These are phyloP conservation scores for Pseudocercospora fuligena DNA, from an alignment of 2,329 filamentous ascomycete species.

Conservation along the genomic window DNA sequence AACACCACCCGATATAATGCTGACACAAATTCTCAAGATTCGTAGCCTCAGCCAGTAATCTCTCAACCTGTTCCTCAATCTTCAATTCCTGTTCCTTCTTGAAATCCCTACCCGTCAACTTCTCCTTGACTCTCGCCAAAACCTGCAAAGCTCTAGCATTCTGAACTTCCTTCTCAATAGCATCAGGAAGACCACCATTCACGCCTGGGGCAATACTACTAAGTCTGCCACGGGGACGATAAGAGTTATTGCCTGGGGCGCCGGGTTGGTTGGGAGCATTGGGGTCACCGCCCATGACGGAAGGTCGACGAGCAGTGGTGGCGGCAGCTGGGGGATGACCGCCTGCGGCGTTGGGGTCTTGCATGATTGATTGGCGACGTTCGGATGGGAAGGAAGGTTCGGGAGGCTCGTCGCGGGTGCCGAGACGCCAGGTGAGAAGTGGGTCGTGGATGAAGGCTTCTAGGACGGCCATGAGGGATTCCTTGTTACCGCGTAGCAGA, in stretches of 20 bases:
- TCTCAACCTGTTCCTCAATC: constrained; percentile 87
- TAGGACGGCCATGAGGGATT: constrained; percentile 96
- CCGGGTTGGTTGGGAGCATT: constrained; percentile 38
- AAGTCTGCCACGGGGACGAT: constrained; percentile 13
- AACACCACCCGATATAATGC: constrained; percentile 99
- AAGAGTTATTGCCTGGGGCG: constrained; percentile 36
- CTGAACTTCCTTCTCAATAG: constrained; percentile 71
- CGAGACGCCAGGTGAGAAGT: constrained; percentile 94
- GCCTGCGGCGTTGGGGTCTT: constrained; percentile 43
- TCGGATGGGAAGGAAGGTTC: constrained; percentile 65
- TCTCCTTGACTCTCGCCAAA: constrained; percentile 88
- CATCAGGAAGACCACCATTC: constrained; percentile 32
- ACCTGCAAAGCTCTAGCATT: constrained; percentile 94
- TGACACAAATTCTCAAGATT: constrained; percentile 97
- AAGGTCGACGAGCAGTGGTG: constrained; percentile 35
- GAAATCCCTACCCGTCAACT: constrained; percentile 92
- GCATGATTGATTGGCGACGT: constrained; percentile 64
- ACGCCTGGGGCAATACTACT: constrained; percentile 35
- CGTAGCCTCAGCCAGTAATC: constrained; percentile 91
- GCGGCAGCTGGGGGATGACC: not conserved
- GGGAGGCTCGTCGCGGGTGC: constrained; percentile 64
- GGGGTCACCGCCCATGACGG: constrained; percentile 39
- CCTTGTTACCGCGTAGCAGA: constrained; percentile 93
- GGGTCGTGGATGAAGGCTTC: constrained; percentile 99
- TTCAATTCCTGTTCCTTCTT: constrained; percentile 82